These are phyloP conservation scores for Cercospora zeae-maydis DNA, from an alignment of 2,329 filamentous ascomycete species.

Conservation along the genomic window DNA sequence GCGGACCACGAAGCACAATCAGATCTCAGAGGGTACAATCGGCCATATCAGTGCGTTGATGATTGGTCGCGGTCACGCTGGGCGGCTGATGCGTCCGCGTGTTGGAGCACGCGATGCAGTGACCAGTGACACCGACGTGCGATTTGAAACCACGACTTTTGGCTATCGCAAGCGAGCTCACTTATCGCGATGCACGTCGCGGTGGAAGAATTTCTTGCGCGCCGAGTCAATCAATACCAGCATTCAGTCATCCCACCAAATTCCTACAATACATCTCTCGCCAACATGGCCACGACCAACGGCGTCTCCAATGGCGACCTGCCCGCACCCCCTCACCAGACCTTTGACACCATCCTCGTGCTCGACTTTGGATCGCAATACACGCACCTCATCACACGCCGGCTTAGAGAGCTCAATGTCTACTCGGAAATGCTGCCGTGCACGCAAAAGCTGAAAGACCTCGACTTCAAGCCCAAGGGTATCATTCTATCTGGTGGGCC, in stretches of 20 bases:
- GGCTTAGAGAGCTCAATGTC: conserved; percentile 73
- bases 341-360: conserved; percentile 66
- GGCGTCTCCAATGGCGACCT: conserved; percentile 38
- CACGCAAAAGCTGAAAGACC: conserved; percentile 73
- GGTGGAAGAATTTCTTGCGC: conserved; percentile 3
- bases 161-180: conserved; percentile 9
- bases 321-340: conserved; percentile 47
- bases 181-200: not conserved
- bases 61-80: not conserved
- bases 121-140: not conserved
- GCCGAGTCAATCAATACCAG: not conserved
- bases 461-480: conserved; percentile 76
- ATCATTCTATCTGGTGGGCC: conserved; percentile 73
- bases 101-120: not conserved
- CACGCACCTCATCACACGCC: conserved; percentile 69
- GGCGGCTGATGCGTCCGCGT: conserved; percentile 2
- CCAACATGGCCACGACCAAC: conserved; percentile 28
- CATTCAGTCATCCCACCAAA: not conserved
- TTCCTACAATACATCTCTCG: not conserved
- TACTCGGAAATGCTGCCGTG: conserved; percentile 88
- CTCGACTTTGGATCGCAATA: conserved; percentile 72
- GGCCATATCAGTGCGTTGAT: not conserved
- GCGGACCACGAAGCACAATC: not conserved
- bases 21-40: not conserved
- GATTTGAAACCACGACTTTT: not conserved